Conservation (phyloP, 2,329 filamentous ascomycete species). For the Talaromyces sp. region DNA sequence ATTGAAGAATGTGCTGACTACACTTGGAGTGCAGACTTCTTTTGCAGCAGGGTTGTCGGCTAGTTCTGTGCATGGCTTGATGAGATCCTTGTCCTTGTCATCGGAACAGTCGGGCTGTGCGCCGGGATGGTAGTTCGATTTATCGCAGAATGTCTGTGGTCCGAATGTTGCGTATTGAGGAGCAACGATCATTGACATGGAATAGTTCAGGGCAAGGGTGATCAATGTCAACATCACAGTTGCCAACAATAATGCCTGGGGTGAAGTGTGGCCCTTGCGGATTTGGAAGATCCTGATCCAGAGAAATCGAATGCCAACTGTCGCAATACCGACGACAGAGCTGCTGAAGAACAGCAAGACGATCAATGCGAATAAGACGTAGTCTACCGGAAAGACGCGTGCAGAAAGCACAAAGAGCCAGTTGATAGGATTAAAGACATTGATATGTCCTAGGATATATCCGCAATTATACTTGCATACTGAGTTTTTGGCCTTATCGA, state of each 20-base stretch:
- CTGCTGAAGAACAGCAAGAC: conserved; percentile 84
- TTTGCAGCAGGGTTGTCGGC: conserved; percentile 67
- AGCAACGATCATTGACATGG: conserved; percentile 86
- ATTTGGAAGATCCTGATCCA: conserved; percentile 94
- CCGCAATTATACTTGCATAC: conserved; percentile 86
- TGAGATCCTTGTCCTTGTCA: conserved; percentile 55
- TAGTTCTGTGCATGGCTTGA: conserved; percentile 78
- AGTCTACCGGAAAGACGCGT: conserved; percentile 85
- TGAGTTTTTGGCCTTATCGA: conserved; percentile 96
- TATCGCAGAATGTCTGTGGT: conserved; percentile 88
- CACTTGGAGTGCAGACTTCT: conserved; percentile 82
- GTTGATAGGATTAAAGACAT: conserved; percentile 94
- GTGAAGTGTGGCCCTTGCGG: conserved; percentile 79
- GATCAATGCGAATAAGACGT: conserved; percentile 79
- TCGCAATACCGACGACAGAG: conserved; percentile 80
- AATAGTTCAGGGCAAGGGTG: conserved; percentile 87
- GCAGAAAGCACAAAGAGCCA: conserved; percentile 79
- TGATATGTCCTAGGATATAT: conserved; percentile 82
- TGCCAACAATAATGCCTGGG: conserved; percentile 85
- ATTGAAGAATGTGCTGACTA: conserved; percentile 91
- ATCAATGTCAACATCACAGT: conserved; percentile 89
- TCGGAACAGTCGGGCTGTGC: conserved; percentile 72
- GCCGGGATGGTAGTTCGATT: conserved; percentile 59
- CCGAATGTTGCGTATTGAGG: conserved; percentile 94
- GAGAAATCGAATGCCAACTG: conserved; percentile 88